Conservation (phyloP, 164 flowering plant species). For the Tetrastigma voinierianum region DNA sequence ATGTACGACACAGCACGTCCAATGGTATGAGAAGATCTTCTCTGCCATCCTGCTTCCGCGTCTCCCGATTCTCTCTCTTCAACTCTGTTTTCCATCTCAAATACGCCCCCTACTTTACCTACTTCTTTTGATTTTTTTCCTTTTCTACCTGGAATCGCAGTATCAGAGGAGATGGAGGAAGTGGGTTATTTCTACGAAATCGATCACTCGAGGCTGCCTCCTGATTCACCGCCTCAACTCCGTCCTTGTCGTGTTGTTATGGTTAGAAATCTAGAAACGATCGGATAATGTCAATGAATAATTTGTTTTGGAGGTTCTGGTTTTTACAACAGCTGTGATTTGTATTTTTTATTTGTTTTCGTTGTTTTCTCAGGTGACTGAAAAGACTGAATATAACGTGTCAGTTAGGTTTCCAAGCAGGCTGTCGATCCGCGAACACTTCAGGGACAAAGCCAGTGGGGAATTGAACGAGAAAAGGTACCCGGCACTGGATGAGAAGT, state of each 20-base stretch:
- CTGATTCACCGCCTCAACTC: slow-evolving; percentile 43
- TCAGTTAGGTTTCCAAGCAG: slow-evolving; percentile 62
- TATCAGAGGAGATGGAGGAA: slow-evolving; percentile 27
- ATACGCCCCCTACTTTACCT: neutral
- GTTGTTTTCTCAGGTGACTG: slow-evolving; percentile 50
- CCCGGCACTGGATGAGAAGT: slow-evolving; percentile 64
- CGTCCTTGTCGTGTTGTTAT: slow-evolving; percentile 54
- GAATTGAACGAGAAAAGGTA: slow-evolving; percentile 15
- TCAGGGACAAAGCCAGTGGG: slow-evolving; percentile 14
- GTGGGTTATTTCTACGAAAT: slow-evolving; percentile 57
- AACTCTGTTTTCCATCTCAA: neutral
- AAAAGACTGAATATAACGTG: slow-evolving; percentile 38
- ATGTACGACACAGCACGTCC: slow-evolving; percentile 3
- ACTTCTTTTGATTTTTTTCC: neutral
- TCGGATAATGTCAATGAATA: neutral
- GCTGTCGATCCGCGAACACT: slow-evolving; percentile 45
- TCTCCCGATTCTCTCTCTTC: neutral
- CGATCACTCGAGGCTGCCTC: slow-evolving; percentile 51
- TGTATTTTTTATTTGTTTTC: neutral
- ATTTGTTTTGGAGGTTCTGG: neutral
- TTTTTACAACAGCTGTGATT: neutral
- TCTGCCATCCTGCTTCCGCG: no score
- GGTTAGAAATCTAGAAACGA: slow-evolving; percentile 28
- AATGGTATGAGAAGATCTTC: no score
- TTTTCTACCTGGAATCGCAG: neutral